phyloP scores from a whole-genome alignment of 2,329 filamentous ascomycete species.

The Aciculosporium take region DNA sequence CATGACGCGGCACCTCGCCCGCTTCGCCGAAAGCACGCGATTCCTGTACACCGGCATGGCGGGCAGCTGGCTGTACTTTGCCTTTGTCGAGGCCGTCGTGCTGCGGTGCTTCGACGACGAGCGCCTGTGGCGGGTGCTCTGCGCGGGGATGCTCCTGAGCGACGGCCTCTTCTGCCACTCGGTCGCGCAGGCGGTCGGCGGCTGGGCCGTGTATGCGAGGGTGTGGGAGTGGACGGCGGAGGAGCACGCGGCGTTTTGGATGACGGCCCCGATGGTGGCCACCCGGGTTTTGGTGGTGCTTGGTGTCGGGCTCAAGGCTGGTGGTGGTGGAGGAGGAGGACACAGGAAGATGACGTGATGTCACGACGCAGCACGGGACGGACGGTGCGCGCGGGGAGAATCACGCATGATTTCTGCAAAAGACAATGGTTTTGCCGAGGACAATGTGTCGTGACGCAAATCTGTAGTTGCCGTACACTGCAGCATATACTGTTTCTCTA shows the following conservation, averaged over 20 bases:
- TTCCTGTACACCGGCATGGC: slow-evolving; percentile 11
- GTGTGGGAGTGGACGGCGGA: slow-evolving; percentile 16
- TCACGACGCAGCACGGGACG: too few species aligned
- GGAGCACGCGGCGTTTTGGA: slow-evolving; percentile 15
- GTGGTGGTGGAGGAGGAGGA: too few species aligned
- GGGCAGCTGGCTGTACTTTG: slow-evolving; percentile 18
- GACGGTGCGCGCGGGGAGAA: too few species aligned
- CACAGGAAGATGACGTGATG: background rate
- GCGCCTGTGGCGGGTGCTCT: slow-evolving; percentile 21
- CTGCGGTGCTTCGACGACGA: slow-evolving; percentile 19
- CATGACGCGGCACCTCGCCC: slow-evolving; percentile 14
- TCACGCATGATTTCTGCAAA: too few species aligned
- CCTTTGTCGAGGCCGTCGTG: slow-evolving; percentile 23
- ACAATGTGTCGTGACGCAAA: too few species aligned
- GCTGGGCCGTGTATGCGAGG: slow-evolving; percentile 15
- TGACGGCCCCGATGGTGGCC: slow-evolving; percentile 15
- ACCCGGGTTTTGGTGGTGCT: slow-evolving; percentile 17
- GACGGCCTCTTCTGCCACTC: slow-evolving; percentile 17
- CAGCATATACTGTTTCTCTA: too few species aligned
- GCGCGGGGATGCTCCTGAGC: slow-evolving; percentile 22
- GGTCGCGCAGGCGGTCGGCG: slow-evolving; percentile 20
- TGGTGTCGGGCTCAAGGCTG: slow-evolving; percentile 12
- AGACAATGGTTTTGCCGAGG: too few species aligned
- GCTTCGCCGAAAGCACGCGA: slow-evolving; percentile 10
- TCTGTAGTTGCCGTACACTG: too few species aligned